phyloP scores from a whole-genome alignment of 2,329 filamentous ascomycete genomes.

The Diplodia seriata region DNA sequence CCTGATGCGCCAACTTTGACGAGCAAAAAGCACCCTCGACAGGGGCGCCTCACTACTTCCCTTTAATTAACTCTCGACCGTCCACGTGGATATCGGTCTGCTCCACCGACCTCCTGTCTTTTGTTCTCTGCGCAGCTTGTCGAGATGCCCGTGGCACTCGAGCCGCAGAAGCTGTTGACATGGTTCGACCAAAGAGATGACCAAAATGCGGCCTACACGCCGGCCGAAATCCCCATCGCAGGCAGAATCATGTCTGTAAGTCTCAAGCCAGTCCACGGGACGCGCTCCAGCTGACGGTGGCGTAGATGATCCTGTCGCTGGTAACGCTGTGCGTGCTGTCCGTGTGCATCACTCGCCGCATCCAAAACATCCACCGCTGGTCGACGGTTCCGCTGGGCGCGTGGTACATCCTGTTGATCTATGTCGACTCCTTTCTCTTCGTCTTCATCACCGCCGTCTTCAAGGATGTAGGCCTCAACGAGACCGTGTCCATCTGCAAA shows the following conservation, averaged over 20 bases:
- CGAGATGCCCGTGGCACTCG: slow-evolving; percentile 11
- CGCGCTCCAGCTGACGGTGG: neutral
- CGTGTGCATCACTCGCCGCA: slow-evolving; percentile 10
- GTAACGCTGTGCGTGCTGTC: slow-evolving; percentile 13
- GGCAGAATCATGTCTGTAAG: slow-evolving; percentile 39
- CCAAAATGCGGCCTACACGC: slow-evolving; percentile 6
- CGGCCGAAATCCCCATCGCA: slow-evolving; percentile 38
- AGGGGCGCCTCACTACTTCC: slow-evolving; percentile 1
- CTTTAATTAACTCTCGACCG: neutral
- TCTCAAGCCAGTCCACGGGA: slow-evolving; percentile 35
- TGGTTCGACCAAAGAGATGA: slow-evolving; percentile 3
- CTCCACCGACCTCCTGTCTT: no score
- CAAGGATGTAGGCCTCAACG: slow-evolving; percentile 22
- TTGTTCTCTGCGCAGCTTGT: neutral
- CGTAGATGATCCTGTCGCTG: slow-evolving; percentile 19
- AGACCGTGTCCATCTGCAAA: slow-evolving; percentile 4
- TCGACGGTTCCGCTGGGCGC: neutral
- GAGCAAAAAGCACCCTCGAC: neutral
- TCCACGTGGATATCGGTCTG: no score
- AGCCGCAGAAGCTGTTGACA: slow-evolving; percentile 6
- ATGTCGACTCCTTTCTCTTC: slow-evolving; percentile 21
- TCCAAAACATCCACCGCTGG: slow-evolving; percentile 10
- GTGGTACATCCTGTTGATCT: slow-evolving; percentile 2
- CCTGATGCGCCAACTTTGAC: neutral
- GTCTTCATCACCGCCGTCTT: slow-evolving; percentile 23